phyloP scores from a whole-genome alignment of 495 filamentous ascomycete genomes.

The Aspergillus conjunctus region DNA sequence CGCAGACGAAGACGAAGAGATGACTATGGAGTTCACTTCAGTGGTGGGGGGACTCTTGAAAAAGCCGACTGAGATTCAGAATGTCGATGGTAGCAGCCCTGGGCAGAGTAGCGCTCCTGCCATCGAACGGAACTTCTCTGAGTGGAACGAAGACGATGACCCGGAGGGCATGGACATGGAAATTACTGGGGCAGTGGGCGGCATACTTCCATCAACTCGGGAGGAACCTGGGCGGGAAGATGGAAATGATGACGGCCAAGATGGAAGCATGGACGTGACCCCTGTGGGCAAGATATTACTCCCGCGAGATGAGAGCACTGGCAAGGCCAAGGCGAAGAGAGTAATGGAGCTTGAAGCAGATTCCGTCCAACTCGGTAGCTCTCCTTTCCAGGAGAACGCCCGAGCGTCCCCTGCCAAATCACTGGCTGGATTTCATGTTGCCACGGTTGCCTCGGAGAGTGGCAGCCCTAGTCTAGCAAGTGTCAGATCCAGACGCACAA shows the following conservation, averaged over 20 bases:
- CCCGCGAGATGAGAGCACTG: slow-evolving; percentile 33
- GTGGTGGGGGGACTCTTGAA: slow-evolving; percentile 67
- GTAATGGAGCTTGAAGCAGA: slow-evolving; percentile 63
- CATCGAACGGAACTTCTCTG: slow-evolving; percentile 28
- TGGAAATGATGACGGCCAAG: slow-evolving; percentile 38
- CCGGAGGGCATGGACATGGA: slow-evolving; percentile 63
- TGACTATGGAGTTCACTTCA: slow-evolving; percentile 83
- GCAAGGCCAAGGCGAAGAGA: slow-evolving; percentile 55
- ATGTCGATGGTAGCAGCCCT: slow-evolving; percentile 25
- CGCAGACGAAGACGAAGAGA: slow-evolving; percentile 64
- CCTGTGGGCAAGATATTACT: slow-evolving; percentile 59
- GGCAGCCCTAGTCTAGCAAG: slow-evolving; percentile 61
- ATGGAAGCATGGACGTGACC: slow-evolving; percentile 61
- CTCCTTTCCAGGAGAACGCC: slow-evolving; percentile 52
- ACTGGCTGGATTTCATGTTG: slow-evolving; percentile 35
- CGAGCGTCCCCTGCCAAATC: slow-evolving; percentile 36
- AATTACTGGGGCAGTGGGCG: slow-evolving; percentile 71
- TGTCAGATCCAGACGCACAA: slow-evolving; percentile 55
- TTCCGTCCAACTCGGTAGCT: slow-evolving; percentile 54
- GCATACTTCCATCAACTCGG: slow-evolving; percentile 55
- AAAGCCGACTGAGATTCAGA: slow-evolving; percentile 28
- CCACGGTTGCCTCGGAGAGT: slow-evolving; percentile 56
- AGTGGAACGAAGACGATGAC: slow-evolving; percentile 40
- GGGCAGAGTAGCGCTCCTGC: slow-evolving; percentile 28
- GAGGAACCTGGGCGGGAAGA: slow-evolving; percentile 43